Base-by-base conservation (phyloP, 1,284 basidiomycete genomes). In the Mycosarcoma maydis region DNA sequence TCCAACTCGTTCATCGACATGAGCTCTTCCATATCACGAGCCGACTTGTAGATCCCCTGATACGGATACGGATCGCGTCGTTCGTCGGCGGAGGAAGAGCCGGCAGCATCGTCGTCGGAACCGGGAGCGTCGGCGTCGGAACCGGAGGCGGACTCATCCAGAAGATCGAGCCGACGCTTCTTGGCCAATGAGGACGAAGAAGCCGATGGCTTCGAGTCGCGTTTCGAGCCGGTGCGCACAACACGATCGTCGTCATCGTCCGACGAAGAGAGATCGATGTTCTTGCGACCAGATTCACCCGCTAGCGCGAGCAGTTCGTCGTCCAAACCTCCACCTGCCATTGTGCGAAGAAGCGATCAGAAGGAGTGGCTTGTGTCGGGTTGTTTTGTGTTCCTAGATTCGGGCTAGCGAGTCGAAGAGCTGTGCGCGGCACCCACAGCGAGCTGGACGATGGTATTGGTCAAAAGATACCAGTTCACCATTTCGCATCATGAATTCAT, bases 21-120 rank as follows among this genome's bases (percentile, higher is more conserved):
- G 36, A 97, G 85, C 91, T 86, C 83, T 70, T 90, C 87, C 77
- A 90, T 88, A 81, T 97, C 94, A 4, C 85, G 86, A 73, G 92
- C 91, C 75, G 93, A 88, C 56, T 87, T 87, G 81, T 92, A 97
- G 82, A 92, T 92, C 41, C 92, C 92, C 75, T 96, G 94, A 19
- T 95, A 84, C 0, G 92, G 94, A 80, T 92, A 97, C 6, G 56
- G 66, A 2, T 10, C 42, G 24, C 34, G 41, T 14, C 60, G 56
- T n/a, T 44, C 40, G 22, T 41, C 46, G 7, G n/a, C n/a, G n/a
- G n/a, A n/a, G n/a, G n/a, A n/a, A n/a, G n/a, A n/a, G n/a, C n/a
- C n/a, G n/a, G n/a, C n/a, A n/a, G n/a, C n/a, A n/a, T 48, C 45
- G 13, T 69, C 59, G 30, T 46, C 58, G 17, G 51, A 55, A 0